These are phyloP conservation scores for Metarhizium sp. DNA, from an alignment of 2,329 filamentous ascomycete genomes.

Conservation along the genomic window DNA sequence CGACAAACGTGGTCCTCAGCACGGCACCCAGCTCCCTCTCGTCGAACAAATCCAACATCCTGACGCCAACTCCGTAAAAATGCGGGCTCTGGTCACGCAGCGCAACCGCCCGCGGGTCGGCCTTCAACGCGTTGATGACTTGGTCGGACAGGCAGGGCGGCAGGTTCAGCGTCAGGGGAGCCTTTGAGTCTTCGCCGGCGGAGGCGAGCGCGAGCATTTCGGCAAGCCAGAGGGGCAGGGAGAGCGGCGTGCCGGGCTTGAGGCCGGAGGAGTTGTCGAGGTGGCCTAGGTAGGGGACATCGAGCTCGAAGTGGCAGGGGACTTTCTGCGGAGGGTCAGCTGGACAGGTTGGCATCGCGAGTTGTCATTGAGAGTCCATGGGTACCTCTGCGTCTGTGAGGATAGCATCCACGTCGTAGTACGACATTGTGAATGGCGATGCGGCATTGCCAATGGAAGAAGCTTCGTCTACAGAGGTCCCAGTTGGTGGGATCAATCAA, in stretches of 20 bases:
- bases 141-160: conserved; percentile 67
- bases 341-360: neutral
- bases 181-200: conserved; percentile 33
- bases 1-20: conserved; percentile 69
- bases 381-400: conserved; percentile 71
- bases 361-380: neutral
- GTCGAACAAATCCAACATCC: conserved; percentile 85
- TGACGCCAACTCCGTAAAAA: conserved; percentile 78
- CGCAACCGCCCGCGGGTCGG: conserved; percentile 78
- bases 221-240: conserved; percentile 86
- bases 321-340: conserved; percentile 57
- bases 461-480: too few relatives aligned
- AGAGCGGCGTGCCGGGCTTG: conserved; percentile 69
- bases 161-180: conserved; percentile 72
- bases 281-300: conserved; percentile 78
- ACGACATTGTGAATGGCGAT: conserved; percentile 44
- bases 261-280: conserved; percentile 76
- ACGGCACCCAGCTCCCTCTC: conserved; percentile 69
- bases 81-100: conserved; percentile 74
- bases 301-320: conserved; percentile 88
- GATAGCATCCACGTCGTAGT: conserved; percentile 80
- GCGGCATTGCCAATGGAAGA: neutral
- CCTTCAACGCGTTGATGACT: conserved; percentile 83
- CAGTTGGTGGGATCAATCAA: neutral
- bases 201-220: conserved; percentile 79